Evolutionary conservation across 2,329 filamentous ascomycete genomes (phyloP), one percentile per base, ranked within the genome.

Genomic region (Xylariaceae sp.): DNA sequence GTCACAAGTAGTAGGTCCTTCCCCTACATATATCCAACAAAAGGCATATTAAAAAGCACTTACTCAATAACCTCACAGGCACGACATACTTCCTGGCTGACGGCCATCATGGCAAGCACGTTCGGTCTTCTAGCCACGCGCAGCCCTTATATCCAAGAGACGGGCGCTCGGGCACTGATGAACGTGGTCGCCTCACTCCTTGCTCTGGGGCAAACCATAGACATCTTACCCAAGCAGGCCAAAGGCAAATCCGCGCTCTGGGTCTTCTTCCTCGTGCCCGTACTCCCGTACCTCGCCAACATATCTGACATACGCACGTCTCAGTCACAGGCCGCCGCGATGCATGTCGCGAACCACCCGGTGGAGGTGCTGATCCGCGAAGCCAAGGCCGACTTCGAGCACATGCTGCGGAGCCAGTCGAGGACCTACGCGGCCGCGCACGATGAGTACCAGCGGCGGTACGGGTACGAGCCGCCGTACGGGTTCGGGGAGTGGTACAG

Each of bases 401-500:
- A 7, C 1, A 18, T 66, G 3, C 9, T 66, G 0, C 23, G 46
- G 14, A 53, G 53, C 1, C 69, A 73, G 35, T 71, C 69, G 0
- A 50, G 40, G 9, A 64, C 43, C 0, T 61, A 59, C n/a, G 15
- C 46, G 2, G 59, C 52, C 1, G 70, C 68, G 0, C 35, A 50
- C 0, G 36, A 34, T 0, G 68, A 73, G 44, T 76, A 75, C 37
- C 55, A 45, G 7, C 60, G 60, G 2, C 60, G 69, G 14, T 73
- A 74, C 39, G 45, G 43, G 0, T 49, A 62, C 1, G 56, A 65
- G 1, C 71, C 70, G 0, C 72, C 71, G 0, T 53, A 57, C 0
- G 71, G 72, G 0, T 74, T 74, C 19, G 52, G 66, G 1, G 53
- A 44, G 3, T 75, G 71, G 72, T 69, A 61, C 15, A 46, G 60